phyloP scores from a whole-genome alignment of 441 rosid species.

The Populus tomentosa region DNA sequence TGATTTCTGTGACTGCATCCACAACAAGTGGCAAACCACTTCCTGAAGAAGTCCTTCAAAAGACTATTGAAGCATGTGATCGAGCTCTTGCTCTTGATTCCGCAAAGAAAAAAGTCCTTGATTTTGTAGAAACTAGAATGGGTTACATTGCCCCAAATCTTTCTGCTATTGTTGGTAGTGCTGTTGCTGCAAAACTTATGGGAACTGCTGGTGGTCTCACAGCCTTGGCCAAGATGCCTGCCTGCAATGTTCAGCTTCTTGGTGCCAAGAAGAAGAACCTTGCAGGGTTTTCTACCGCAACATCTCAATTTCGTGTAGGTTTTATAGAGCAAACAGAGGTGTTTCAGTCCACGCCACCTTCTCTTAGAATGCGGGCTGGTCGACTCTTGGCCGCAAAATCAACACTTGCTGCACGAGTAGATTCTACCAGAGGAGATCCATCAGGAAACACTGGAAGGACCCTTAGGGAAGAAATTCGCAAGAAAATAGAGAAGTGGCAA shows the following conservation, averaged over 20 bases:
- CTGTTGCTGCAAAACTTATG: conserved; percentile 95
- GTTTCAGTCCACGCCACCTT: conserved; percentile 81
- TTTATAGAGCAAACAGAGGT: conserved; percentile 88
- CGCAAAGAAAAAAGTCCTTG: conserved; percentile 82
- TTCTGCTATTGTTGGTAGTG: conserved; percentile 90
- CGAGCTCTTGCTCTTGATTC: conserved; percentile 76
- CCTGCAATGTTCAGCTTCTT: conserved; percentile 89
- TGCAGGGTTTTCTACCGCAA: conserved; percentile 92
- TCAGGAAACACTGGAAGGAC: conserved; percentile 68
- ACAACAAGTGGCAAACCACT: conserved; percentile 88
- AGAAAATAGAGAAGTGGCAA: conserved; percentile 97
- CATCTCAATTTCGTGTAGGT: conserved; percentile 80
- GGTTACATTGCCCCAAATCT: conserved; percentile 91
- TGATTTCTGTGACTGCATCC: conserved; percentile 84
- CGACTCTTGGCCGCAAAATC: conserved; percentile 92
- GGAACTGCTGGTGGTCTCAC: conserved; percentile 92
- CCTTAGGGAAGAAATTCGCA: conserved; percentile 61
- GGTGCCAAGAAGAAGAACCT: conserved; percentile 92
- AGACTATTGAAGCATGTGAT: conserved; percentile 81
- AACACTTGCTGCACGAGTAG: conserved; percentile 81
- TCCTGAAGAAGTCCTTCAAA: conserved; percentile 72
- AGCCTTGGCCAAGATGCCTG: conserved; percentile 88
- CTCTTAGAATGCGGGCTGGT: conserved; percentile 69
- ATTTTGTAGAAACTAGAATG: conserved; percentile 93
- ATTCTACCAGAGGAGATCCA: conserved; percentile 80